Evolutionary conservation across 257 asterid species (phyloP).

Genomic region (Nicotiana tomentosiformis): DNA sequence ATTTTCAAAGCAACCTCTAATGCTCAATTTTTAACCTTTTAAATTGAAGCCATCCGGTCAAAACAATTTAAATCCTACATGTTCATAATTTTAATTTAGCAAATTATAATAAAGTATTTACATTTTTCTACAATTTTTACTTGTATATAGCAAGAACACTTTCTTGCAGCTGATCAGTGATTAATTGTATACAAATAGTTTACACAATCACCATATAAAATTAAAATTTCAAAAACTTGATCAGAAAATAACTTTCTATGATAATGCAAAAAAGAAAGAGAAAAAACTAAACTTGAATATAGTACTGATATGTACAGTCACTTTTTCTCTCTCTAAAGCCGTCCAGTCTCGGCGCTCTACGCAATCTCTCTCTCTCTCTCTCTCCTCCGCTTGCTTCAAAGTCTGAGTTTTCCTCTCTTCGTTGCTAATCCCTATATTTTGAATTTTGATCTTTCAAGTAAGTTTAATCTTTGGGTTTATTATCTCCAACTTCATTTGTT

Average conservation of each 20-base stretch:
- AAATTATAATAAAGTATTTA: no score
- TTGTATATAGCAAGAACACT: neutral
- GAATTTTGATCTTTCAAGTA: conserved; percentile 28
- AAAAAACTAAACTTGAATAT: neutral
- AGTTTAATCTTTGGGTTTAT: conserved; percentile 9
- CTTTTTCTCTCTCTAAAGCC: conserved; percentile 10
- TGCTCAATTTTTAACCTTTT: no score
- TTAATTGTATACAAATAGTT: neutral
- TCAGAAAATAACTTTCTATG: neutral
- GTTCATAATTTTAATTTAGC: no score
- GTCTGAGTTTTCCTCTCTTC: conserved; percentile 13
- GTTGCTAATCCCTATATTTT: neutral
- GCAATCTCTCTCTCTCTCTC: conserved; percentile 42
- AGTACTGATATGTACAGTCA: neutral
- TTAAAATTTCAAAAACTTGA: neutral
- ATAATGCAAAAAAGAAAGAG: neutral
- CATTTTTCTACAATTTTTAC: no score
- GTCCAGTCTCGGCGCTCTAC: conserved; percentile 31
- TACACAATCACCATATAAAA: neutral
- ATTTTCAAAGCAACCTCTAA: no score
- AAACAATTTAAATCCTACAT: no score
- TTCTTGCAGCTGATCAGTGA: neutral
- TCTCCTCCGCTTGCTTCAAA: conserved; percentile 21
- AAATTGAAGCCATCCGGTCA: no score
- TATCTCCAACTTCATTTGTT: neutral